phyloP scores from a whole-genome alignment of 495 filamentous ascomycete species.

The Lindgomyces ingoldianus region DNA sequence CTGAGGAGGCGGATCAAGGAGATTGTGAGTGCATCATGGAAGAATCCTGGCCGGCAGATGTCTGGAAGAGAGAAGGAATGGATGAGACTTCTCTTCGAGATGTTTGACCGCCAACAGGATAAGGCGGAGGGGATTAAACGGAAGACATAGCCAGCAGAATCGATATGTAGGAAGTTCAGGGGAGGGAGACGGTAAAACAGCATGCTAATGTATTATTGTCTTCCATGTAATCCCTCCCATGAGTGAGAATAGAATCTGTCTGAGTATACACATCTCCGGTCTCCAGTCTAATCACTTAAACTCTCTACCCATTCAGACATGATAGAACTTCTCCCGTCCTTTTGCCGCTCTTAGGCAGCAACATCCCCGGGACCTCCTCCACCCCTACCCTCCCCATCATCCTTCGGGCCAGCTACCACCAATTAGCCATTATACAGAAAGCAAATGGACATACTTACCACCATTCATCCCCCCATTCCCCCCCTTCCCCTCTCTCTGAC shows the following conservation, averaged over 20 bases:
- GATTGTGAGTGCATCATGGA: conserved; percentile 32
- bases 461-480: not conserved
- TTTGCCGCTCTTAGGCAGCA: not conserved
- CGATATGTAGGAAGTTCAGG: not conserved
- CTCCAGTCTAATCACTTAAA: too few species aligned
- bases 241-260: too few species aligned
- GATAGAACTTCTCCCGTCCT: too few species aligned
- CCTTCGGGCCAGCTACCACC: not conserved
- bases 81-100: conserved; percentile 31
- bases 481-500: not conserved
- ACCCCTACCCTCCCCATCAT: not conserved
- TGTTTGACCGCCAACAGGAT: conserved; percentile 23
- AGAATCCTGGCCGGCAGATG: conserved; percentile 28
- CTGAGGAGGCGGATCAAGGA: conserved; percentile 53
- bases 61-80: conserved; percentile 30
- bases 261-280: too few species aligned
- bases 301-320: too few species aligned
- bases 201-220: too few species aligned
- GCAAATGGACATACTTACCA: too few species aligned
- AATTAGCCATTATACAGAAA: not conserved
- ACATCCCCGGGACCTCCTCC: not conserved
- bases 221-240: too few species aligned
- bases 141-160: not conserved
- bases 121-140: conserved; percentile 32
- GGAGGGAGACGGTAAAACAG: too few species aligned